Evolutionary conservation across 2,329 filamentous ascomycete species (phyloP).

Genomic region (Cladosporium austrohemisphaericum): DNA sequence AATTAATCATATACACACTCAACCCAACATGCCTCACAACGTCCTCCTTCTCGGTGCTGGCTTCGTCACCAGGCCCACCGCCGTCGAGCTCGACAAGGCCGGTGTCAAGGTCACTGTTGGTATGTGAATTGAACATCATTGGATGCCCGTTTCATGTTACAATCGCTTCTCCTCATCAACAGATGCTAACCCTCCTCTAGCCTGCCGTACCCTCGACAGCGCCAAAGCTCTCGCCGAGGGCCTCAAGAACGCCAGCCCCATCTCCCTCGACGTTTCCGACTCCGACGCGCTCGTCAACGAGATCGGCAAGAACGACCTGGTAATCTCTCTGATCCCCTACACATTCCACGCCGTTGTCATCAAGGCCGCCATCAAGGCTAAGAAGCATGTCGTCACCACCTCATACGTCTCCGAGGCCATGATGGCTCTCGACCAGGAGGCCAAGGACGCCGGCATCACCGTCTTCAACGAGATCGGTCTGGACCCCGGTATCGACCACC

Average conservation of each 20-base stretch:
- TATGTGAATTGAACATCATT: conserved; percentile 36
- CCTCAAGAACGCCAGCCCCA: conserved; percentile 68
- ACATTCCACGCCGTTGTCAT: conserved; percentile 84
- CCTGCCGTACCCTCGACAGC: conserved; percentile 74
- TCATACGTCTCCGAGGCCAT: conserved; percentile 91
- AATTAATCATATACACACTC: conserved; percentile 2
- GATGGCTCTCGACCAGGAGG: conserved; percentile 77
- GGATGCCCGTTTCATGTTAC: no score
- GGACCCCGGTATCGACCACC: conserved; percentile 69
- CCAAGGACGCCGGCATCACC: conserved; percentile 88
- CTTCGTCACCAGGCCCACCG: conserved; percentile 56
- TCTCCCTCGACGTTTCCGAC: conserved; percentile 81
- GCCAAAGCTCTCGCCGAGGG: conserved; percentile 72
- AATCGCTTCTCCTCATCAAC: no score
- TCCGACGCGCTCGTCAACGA: conserved; percentile 72
- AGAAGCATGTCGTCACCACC: conserved; percentile 96
- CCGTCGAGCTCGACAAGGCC: conserved; percentile 55
- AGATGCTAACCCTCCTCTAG: conserved; percentile 40
- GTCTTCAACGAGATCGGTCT: conserved; percentile 95
- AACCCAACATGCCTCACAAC: conserved; percentile 20
- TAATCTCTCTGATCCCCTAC: conserved; percentile 75
- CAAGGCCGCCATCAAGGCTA: conserved; percentile 85
- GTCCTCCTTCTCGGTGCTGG: conserved; percentile 52
- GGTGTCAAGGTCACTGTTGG: conserved; percentile 57
- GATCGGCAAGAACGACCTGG: conserved; percentile 62